Conservation (phyloP, 2,329 filamentous ascomycete species). For the Epichloe typhina region DNA sequence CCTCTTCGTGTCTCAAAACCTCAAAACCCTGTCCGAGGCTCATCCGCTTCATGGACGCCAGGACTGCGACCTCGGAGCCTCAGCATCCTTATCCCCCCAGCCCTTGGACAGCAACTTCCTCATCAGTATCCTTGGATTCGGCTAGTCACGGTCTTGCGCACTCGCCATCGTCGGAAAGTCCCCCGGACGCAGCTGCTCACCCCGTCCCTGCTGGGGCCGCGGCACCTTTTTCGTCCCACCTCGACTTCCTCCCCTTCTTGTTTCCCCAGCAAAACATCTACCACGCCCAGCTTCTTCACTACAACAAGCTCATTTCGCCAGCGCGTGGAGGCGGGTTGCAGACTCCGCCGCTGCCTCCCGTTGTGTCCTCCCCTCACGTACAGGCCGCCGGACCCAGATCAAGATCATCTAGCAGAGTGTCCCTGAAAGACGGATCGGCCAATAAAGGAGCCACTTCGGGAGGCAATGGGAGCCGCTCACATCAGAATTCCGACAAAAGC, state of each 20-base stretch:
- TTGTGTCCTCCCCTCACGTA: slow-evolving; percentile 41
- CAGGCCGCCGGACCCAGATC: slow-evolving; percentile 43
- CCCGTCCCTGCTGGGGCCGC: slow-evolving; percentile 12
- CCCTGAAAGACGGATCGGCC: slow-evolving; percentile 36
- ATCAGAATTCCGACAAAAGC: slow-evolving; percentile 44
- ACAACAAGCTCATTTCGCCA: slow-evolving; percentile 51
- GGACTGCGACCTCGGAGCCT: slow-evolving; percentile 23
- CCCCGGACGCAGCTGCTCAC: slow-evolving; percentile 17
- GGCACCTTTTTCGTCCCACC: slow-evolving; percentile 25
- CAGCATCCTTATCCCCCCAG: slow-evolving; percentile 25
- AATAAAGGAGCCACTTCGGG: slow-evolving; percentile 35
- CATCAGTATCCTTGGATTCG: slow-evolving; percentile 12
- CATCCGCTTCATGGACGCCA: slow-evolving; percentile 25
- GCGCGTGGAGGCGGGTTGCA: slow-evolving; percentile 43
- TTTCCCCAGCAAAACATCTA: slow-evolving; percentile 47
- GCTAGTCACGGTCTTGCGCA: slow-evolving; percentile 15
- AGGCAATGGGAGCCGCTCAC: slow-evolving; percentile 53
- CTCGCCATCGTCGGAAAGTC: slow-evolving; percentile 15
- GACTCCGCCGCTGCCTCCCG: slow-evolving; percentile 39
- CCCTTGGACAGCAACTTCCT: slow-evolving; percentile 19
- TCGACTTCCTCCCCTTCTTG: slow-evolving; percentile 44
- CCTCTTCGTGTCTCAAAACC: not conserved
- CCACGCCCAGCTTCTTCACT: slow-evolving; percentile 49
- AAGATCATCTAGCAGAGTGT: slow-evolving; percentile 47
- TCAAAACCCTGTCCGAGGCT: slow-evolving; percentile 6